Evolutionary conservation across 306 rosid genomes (phyloP).

Genomic region (Abrus pulchellus): DNA sequence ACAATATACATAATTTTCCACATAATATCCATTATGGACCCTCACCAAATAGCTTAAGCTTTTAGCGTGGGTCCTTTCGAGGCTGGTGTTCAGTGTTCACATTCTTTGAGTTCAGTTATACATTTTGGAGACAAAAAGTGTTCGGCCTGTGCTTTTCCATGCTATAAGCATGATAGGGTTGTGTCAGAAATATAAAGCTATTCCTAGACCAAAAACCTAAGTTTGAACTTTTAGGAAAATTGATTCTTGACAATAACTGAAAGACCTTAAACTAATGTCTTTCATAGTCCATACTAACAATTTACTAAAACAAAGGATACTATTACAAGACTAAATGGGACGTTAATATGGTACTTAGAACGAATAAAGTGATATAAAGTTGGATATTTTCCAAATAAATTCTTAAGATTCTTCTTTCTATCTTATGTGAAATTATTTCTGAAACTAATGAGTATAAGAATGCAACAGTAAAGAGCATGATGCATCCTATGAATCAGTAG

Average conservation of each 20-base stretch:
- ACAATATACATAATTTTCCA: conserved; percentile 20
- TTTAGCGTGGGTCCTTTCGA: conserved; percentile 23
- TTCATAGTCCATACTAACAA: neutral
- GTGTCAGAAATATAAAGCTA: conserved; percentile 13
- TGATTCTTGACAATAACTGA: neutral
- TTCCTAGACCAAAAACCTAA: neutral
- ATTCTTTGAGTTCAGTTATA: conserved; percentile 23
- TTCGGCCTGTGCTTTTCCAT: conserved; percentile 7
- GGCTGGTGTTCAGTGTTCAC: neutral
- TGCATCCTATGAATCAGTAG: neutral
- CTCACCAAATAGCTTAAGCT: conserved; percentile 29
- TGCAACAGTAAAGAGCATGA: neutral
- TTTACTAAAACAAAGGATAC: neutral
- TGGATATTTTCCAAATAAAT: neutral
- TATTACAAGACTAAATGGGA: neutral
- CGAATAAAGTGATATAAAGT: conserved; percentile 7
- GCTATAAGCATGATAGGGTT: neutral
- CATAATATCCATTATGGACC: conserved; percentile 2
- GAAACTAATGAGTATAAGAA: neutral
- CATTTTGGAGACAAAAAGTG: conserved; percentile 19
- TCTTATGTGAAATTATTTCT: neutral
- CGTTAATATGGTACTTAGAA: neutral
- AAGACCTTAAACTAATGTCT: neutral
- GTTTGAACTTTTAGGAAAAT: conserved; percentile 7
- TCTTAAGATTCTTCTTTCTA: neutral